Evolutionary conservation across 164 flowering plant species (phyloP).

Genomic region (Aristolochia fimbriata): DNA sequence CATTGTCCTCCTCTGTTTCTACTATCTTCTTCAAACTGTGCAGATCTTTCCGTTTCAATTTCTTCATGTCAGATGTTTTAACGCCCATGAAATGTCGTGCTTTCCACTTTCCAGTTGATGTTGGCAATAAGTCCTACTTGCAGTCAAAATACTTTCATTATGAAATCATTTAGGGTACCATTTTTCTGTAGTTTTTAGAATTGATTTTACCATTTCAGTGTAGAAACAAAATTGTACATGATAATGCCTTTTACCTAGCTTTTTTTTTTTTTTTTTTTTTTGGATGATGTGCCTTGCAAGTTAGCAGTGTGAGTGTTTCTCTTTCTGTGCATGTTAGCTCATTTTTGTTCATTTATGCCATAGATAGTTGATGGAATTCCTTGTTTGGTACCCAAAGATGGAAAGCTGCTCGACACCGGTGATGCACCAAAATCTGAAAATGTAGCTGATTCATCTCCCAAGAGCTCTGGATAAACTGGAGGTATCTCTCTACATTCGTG

Average conservation of each 20-base stretch:
- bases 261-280: too few relatives aligned
- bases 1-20: not conserved
- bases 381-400: slow-evolving; percentile 60
- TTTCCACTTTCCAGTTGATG: too few relatives aligned
- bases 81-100: too few relatives aligned
- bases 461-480: slow-evolving; percentile 6
- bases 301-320: not conserved
- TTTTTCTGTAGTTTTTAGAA: too few relatives aligned
- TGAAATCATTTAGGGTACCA: too few relatives aligned
- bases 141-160: too few relatives aligned
- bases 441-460: slow-evolving; percentile 12
- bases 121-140: too few relatives aligned
- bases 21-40: not conserved
- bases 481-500: not conserved
- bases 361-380: slow-evolving; percentile 76
- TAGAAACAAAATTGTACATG: too few relatives aligned
- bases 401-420: slow-evolving; percentile 40
- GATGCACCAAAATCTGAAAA: slow-evolving; percentile 12
- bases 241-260: too few relatives aligned
- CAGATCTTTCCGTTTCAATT: not conserved
- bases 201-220: too few relatives aligned
- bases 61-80: too few relatives aligned
- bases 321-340: not conserved
- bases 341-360: not conserved
- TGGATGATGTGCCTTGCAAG: not conserved